phyloP scores from a whole-genome alignment of 78 protist genomes.

The Tieghemostelium lacteum region DNA sequence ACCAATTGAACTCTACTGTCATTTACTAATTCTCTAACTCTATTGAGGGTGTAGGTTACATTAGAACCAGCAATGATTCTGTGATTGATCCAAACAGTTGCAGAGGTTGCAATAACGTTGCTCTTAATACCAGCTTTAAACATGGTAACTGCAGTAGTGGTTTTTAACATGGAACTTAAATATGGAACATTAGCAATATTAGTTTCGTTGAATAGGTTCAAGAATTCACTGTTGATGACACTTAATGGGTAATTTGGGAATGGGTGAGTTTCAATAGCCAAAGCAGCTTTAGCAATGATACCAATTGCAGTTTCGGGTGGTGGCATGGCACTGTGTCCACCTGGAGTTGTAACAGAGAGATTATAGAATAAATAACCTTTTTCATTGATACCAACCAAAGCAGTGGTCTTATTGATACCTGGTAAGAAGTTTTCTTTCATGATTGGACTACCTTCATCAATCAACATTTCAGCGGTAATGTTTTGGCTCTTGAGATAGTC shows the following conservation, averaged over 20 bases:
- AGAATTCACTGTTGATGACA: background rate
- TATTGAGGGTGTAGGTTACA: background rate
- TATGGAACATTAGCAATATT: background rate
- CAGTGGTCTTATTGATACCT: background rate
- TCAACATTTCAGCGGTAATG: constrained; percentile 5
- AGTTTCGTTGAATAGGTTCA: background rate
- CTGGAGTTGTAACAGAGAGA: constrained; percentile 6
- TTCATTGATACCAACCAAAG: constrained; percentile 33
- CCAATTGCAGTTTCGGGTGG: constrained; percentile 57
- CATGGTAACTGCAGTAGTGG: constrained; percentile 39
- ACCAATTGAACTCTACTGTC: constrained; percentile 26
- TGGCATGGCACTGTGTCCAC: constrained; percentile 48
- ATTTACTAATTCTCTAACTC: constrained; percentile 9
- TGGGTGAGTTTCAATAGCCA: constrained; percentile 29
- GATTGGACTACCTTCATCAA: constrained; percentile 58
- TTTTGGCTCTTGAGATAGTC: background rate
- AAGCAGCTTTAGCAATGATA: constrained; percentile 4
- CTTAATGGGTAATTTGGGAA: background rate
- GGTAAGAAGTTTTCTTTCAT: constrained; percentile 12
- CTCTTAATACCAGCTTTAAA: constrained; percentile 26
- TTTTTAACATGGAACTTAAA: constrained; percentile 3
- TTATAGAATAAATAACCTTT: constrained; percentile 28
- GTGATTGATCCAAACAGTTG: constrained; percentile 53
- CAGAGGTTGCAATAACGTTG: constrained; percentile 13
- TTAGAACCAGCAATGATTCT: constrained; percentile 37